phyloP scores from a whole-genome alignment of 2,329 filamentous ascomycete genomes.

The Venturiaceae sp. region DNA sequence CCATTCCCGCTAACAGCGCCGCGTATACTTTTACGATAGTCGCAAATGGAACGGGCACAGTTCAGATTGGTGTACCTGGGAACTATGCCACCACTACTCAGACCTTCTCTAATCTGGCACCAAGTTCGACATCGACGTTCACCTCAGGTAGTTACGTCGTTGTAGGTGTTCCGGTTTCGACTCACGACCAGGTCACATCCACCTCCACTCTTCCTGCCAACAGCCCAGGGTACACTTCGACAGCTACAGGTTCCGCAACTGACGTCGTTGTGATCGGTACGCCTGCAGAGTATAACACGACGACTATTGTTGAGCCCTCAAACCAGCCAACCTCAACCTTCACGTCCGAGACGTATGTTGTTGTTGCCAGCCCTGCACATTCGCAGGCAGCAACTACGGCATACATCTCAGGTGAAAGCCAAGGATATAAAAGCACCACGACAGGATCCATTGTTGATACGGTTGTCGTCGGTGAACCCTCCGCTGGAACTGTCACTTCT shows the following conservation, averaged over 20 bases:
- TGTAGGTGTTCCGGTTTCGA: too few relatives aligned
- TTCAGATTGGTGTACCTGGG: not conserved
- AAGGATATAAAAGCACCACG: not conserved
- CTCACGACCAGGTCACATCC: too few relatives aligned
- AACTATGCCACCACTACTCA: not conserved
- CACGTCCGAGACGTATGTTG: too few relatives aligned
- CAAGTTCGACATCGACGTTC: too few relatives aligned
- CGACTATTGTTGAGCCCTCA: too few relatives aligned
- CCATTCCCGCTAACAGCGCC: not conserved
- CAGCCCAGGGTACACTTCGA: too few relatives aligned
- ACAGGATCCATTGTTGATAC: not conserved
- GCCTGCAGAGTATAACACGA: too few relatives aligned
- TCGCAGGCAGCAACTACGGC: not conserved
- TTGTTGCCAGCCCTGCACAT: not conserved
- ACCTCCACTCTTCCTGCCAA: too few relatives aligned
- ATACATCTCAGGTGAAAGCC: not conserved
- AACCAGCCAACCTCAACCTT: too few relatives aligned
- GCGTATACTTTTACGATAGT: not conserved
- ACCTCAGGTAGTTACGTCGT: too few relatives aligned
- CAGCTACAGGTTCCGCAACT: too few relatives aligned
- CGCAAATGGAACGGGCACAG: not conserved
- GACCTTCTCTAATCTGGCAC: not conserved
- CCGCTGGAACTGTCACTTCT: not conserved
- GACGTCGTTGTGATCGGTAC: too few relatives aligned
- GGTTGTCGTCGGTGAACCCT: not conserved